phyloP scores from a whole-genome alignment of 2,329 filamentous ascomycete species.

The Beauveria caledonica region DNA sequence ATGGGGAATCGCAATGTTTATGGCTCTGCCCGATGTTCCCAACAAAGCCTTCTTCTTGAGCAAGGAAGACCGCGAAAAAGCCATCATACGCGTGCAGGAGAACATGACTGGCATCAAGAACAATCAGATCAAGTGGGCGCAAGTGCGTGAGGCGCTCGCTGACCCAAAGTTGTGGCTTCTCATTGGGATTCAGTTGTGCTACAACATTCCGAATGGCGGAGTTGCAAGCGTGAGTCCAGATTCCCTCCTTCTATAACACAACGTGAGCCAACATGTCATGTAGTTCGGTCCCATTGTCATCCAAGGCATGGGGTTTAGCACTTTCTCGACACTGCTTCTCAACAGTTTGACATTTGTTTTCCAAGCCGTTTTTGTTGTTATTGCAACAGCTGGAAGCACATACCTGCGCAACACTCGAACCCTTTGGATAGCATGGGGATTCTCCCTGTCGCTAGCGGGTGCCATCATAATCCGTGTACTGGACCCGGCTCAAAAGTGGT shows the following conservation, averaged over 20 bases:
- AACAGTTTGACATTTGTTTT: slow-evolving; percentile 15
- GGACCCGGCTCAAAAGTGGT: slow-evolving; percentile 8
- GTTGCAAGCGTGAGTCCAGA: slow-evolving; percentile 16
- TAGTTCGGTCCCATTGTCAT: slow-evolving; percentile 22
- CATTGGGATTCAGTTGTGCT: slow-evolving; percentile 18
- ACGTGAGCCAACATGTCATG: slow-evolving; percentile 1
- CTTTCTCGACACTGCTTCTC: slow-evolving; percentile 17
- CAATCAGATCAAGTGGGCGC: slow-evolving; percentile 19
- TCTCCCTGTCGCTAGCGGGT: slow-evolving; percentile 16
- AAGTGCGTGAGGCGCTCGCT: slow-evolving; percentile 18
- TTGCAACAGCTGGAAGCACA: slow-evolving; percentile 17
- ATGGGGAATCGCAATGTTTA: slow-evolving; percentile 13
- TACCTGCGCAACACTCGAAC: slow-evolving; percentile 19
- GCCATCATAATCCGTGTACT: slow-evolving; percentile 19
- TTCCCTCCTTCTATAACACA: accelerated
- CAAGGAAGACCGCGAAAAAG: slow-evolving; percentile 21
- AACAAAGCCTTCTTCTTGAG: slow-evolving; percentile 22
- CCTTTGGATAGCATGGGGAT: slow-evolving; percentile 19
- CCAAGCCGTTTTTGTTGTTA: slow-evolving; percentile 19
- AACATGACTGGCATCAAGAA: slow-evolving; percentile 29
- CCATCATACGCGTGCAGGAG: slow-evolving; percentile 21
- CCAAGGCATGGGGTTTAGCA: slow-evolving; percentile 18
- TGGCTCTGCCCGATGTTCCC: slow-evolving; percentile 18
- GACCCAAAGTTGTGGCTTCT: slow-evolving; percentile 22
- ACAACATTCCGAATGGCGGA: slow-evolving; percentile 24